phyloP scores from a whole-genome alignment of 2,329 filamentous ascomycete genomes.

The Calonectria honghensis region DNA sequence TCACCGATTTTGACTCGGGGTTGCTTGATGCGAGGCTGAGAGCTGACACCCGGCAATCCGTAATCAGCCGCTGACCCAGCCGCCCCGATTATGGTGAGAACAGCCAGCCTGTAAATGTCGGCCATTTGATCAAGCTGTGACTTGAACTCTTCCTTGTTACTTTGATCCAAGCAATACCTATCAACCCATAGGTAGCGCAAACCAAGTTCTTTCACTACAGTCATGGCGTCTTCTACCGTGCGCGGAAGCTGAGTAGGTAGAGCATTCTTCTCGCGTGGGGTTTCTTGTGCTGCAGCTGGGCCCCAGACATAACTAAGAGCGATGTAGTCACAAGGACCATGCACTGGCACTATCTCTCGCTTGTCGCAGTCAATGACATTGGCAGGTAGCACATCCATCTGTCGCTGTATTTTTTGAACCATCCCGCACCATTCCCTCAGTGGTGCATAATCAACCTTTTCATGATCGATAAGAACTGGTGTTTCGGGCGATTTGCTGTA shows the following conservation, averaged over 20 bases:
- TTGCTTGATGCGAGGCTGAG: slow-evolving; percentile 29
- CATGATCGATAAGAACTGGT: slow-evolving; percentile 46
- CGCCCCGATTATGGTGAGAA: slow-evolving; percentile 32
- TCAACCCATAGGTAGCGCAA: slow-evolving; percentile 39
- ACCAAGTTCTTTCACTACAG: slow-evolving; percentile 35
- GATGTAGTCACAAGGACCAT: slow-evolving; percentile 36
- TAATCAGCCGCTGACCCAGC: slow-evolving; percentile 40
- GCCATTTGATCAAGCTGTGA: slow-evolving; percentile 39
- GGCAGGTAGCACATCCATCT: slow-evolving; percentile 32
- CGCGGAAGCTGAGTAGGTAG: slow-evolving; percentile 28
- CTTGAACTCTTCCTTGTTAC: slow-evolving; percentile 34
- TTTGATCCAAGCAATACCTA: slow-evolving; percentile 39
- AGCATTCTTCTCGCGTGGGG: not conserved
- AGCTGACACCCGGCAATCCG: slow-evolving; percentile 36
- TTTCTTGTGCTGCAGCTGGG: not conserved
- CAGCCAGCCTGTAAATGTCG: slow-evolving; percentile 40
- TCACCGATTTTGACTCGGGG: slow-evolving; percentile 34
- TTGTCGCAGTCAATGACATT: slow-evolving; percentile 39
- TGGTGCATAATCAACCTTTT: slow-evolving; percentile 28
- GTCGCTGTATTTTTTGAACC: not conserved
- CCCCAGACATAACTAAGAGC: slow-evolving; percentile 43
- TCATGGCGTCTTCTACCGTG: slow-evolving; percentile 40
- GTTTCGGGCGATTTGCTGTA: slow-evolving; percentile 29
- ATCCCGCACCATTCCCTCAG: slow-evolving; percentile 22
- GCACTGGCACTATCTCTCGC: slow-evolving; percentile 22